Base-by-base conservation (phyloP, 257 asterid genomes). In the Salvia rosmarinus region DNA sequence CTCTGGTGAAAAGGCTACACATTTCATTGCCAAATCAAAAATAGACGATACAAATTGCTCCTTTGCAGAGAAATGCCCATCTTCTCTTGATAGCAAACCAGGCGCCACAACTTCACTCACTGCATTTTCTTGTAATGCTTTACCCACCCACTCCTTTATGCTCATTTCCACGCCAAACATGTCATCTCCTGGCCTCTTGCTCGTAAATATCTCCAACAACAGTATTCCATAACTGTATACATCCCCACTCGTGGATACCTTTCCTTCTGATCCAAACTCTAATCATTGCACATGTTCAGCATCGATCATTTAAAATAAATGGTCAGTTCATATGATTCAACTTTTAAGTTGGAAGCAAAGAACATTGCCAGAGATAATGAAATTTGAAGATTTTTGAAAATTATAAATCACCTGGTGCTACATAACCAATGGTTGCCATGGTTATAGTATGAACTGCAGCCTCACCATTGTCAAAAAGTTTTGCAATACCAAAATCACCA, bases 381-480 rank as follows among this genome's bases (percentile, higher is more conserved):
- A 47, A 47, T n/a, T 47, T 5, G n/a, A n/a, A n/a, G 5, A 17
- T 11, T 1, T 17, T 17, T 52, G 28, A n/a, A n/a, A n/a, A n/a
- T n/a, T 19, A 10, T 52, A 19, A 5, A 57, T 28, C 23, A 60
- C 66, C 66, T 35, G 66, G 66, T 34, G 66, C 47, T 7, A 47
- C 66, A n/a, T 60, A 60, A 7, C 66, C 66, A 0, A 60, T 34
- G 6, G 66, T 60, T 17, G 66, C 66, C 66, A 60, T 16, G 66
- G 10, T 60, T n/a, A 16, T 50, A 50, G 56, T 50, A 6, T 50
- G 56, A 6, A 17, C 20, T 21, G 20, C 56, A 6, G 3, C 20
- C 28, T 50, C 56, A 2, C 56, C 56, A 5, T 50, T 21, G 1
- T 50, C 56, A 17, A 50, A 50, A 4, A 50, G 56, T 28, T 50